Evolutionary conservation across 768 basidiomycete species (phyloP).

Genomic region (Leccinum disarticulatum): DNA sequence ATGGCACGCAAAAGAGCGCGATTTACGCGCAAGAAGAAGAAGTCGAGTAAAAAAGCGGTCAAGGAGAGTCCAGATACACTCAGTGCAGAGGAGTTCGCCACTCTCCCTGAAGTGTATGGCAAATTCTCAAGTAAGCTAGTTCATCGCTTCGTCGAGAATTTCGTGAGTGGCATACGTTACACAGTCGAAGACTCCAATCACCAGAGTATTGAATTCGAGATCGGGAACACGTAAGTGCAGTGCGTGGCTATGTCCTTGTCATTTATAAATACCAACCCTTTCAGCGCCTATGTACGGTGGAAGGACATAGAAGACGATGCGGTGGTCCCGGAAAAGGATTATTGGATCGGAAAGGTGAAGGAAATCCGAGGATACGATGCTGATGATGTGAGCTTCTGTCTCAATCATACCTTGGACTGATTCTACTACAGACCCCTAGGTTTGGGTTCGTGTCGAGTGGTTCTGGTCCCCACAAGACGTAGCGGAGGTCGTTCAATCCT

Average conservation of each 20-base stretch:
- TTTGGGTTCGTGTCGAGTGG: conserved; percentile 57
- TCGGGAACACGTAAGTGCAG: conserved; percentile 35
- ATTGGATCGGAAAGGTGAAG: conserved; percentile 52
- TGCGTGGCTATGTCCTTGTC: not conserved
- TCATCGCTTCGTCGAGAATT: not conserved
- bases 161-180: not conserved
- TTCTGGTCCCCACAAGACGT: conserved; percentile 54
- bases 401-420: not conserved
- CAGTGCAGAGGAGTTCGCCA: conserved; percentile 12
- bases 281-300: conserved; percentile 36
- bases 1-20: conserved; percentile 29
- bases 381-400: conserved; percentile 28
- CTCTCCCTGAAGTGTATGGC: conserved; percentile 3
- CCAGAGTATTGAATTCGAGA: conserved; percentile 24
- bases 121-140: conserved; percentile 22
- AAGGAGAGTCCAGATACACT: conserved; percentile 5
- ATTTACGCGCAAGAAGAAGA: conserved; percentile 20
- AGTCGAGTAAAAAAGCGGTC: not conserved
- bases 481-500: conserved; percentile 41
- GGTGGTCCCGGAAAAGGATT: conserved; percentile 34
- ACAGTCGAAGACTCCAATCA: conserved; percentile 19
- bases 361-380: conserved; percentile 40
- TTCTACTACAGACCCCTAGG: conserved; percentile 30
- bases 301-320: not conserved
- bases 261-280: not conserved